These are phyloP conservation scores for Erigeron canadensis DNA, from an alignment of 129 eudicot species.

Conservation along the genomic window DNA sequence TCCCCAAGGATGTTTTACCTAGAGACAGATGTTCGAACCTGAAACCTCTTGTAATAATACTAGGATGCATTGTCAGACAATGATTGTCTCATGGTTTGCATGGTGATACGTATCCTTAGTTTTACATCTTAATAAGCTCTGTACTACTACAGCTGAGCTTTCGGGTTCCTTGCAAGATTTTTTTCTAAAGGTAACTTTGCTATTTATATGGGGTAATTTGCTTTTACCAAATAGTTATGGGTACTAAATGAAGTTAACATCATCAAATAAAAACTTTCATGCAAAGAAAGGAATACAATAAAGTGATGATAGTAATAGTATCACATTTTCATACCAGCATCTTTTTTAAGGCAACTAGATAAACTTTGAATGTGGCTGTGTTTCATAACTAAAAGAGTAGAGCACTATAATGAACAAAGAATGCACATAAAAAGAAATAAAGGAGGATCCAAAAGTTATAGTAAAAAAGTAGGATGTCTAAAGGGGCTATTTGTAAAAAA, in stretches of 20 bases:
- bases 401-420: slow-evolving; percentile 2
- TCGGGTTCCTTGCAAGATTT: slow-evolving; percentile 1
- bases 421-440: neutral
- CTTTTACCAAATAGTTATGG: slow-evolving; percentile 12
- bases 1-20: too few species aligned
- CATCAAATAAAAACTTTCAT: slow-evolving; percentile 21
- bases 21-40: too few species aligned
- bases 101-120: too few species aligned
- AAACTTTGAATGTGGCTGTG: slow-evolving; percentile 33
- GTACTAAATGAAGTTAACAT: slow-evolving; percentile 10
- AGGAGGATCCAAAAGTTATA: slow-evolving; percentile 14
- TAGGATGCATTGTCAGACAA: too few species aligned
- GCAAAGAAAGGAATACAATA: slow-evolving; percentile 32
- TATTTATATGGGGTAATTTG: slow-evolving; percentile 1
- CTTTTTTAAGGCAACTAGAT: slow-evolving; percentile 32
- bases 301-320: slow-evolving; percentile 22
- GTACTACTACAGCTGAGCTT: slow-evolving; percentile 1
- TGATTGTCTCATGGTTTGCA: too few species aligned
- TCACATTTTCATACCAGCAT: slow-evolving; percentile 27
- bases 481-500: slow-evolving; percentile 9
- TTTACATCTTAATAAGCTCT: neutral
- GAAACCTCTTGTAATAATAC: too few species aligned
- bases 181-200: slow-evolving; percentile 13
- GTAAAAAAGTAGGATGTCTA: slow-evolving; percentile 8
- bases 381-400: slow-evolving; percentile 23